Conservation (phyloP, 2,329 filamentous ascomycete species). For the Aspergillus aculeatus region DNA sequence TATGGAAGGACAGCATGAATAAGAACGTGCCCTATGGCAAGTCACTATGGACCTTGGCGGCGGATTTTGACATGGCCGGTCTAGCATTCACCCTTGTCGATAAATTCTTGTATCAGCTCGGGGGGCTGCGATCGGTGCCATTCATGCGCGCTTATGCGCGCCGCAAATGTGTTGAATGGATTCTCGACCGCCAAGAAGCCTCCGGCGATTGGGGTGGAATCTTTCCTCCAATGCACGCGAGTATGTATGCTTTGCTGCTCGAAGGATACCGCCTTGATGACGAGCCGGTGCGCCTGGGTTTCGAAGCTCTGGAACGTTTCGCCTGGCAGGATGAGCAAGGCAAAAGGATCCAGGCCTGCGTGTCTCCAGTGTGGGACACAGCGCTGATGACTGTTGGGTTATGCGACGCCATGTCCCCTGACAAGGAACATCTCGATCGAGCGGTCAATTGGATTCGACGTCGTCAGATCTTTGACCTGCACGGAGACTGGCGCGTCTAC, state of each 20-base stretch:
- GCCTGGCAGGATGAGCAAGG: constrained; percentile 26
- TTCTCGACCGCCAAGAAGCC: constrained; percentile 32
- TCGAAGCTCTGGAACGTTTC: constrained; percentile 31
- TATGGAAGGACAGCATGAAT: constrained; percentile 27
- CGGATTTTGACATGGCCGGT: neutral
- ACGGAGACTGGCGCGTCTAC: constrained; percentile 32
- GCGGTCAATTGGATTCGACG: constrained; percentile 17
- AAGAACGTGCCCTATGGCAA: constrained; percentile 22
- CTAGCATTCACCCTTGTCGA: constrained; percentile 18
- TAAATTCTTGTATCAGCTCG: constrained; percentile 15
- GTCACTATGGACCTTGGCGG: constrained; percentile 2
- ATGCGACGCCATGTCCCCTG: constrained; percentile 17
- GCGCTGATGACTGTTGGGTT: constrained; percentile 33
- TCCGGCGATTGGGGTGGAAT: constrained; percentile 32
- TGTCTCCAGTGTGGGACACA: constrained; percentile 39
- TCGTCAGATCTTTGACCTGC: constrained; percentile 24
- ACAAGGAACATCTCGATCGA: neutral
- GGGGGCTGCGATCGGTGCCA: constrained; percentile 17
- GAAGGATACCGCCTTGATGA: constrained; percentile 29
- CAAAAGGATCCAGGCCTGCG: constrained; percentile 28
- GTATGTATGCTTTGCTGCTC: constrained; percentile 28
- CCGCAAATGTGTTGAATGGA: constrained; percentile 27
- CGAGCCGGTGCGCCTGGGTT: constrained; percentile 15
- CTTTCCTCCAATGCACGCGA: constrained; percentile 29
- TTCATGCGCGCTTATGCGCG: constrained; percentile 18